Evolutionary conservation across 2,329 filamentous ascomycete genomes (phyloP).

Genomic region (Cadophora sp.): DNA sequence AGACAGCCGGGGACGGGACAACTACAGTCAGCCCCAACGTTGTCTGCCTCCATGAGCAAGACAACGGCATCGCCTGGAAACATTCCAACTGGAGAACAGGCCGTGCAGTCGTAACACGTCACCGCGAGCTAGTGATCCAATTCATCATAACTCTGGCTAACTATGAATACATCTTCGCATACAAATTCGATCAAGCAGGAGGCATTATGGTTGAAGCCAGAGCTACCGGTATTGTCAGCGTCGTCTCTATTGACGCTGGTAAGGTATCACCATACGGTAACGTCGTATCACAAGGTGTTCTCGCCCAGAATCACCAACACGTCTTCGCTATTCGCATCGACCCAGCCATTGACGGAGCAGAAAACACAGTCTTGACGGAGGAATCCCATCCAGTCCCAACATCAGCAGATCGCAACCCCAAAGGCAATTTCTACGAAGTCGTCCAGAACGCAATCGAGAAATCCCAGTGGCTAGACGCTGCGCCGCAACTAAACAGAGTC

Average conservation of each 20-base stretch:
- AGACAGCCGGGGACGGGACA: constrained; percentile 60
- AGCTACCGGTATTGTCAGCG: constrained; percentile 68
- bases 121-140: constrained; percentile 69
- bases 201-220: constrained; percentile 66
- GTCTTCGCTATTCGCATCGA: constrained; percentile 63
- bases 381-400: constrained; percentile 56
- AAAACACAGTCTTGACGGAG: constrained; percentile 60
- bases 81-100: constrained; percentile 73
- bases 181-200: constrained; percentile 68
- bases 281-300: constrained; percentile 65
- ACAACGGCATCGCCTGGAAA: constrained; percentile 73
- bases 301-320: constrained; percentile 67
- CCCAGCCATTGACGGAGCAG: constrained; percentile 61
- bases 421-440: constrained; percentile 59
- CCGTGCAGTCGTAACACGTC: constrained; percentile 65
- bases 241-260: constrained; percentile 61
- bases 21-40: constrained; percentile 63
- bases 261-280: constrained; percentile 62
- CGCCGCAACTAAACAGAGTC: constrained; percentile 62
- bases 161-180: constrained; percentile 74
- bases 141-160: constrained; percentile 73
- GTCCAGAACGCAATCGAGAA: constrained; percentile 51
- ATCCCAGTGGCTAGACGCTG: constrained; percentile 52
- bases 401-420: constrained; percentile 56
- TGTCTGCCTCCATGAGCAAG: constrained; percentile 73